Base-by-base conservation (phyloP, 768 basidiomycete species). In the Ephemerocybe angulata region DNA sequence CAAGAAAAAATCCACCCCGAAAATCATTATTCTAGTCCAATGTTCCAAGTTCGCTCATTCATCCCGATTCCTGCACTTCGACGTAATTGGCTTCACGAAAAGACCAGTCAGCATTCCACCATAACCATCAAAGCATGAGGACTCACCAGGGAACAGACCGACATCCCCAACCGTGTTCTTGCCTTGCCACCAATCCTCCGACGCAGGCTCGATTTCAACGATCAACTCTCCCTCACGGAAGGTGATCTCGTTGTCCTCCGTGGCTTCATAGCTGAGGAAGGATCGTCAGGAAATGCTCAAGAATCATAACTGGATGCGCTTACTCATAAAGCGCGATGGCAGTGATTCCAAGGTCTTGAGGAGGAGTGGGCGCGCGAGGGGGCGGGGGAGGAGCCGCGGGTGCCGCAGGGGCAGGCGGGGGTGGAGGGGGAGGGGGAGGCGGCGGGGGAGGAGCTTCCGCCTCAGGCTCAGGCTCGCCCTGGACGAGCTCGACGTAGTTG, bases 141-240 rank as follows among this genome's bases (percentile, higher is more conserved):
- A n/a, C 82, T 40, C 59, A 89, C 87, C 86, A 59, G 90, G 88
- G 81, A 91, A 91, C 63, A 90, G 72, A 21, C 90, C 90, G 47
- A 74, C 63, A 35, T 80, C 71, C 1, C 87, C 87, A 52, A 74
- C 65, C 29, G 65, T 47, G 60, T 82, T 80, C 62, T 71, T 80
- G 3, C 91, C 90, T 58, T 85, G 77, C 91, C 91, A 93, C 92
- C 91, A 93, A 60, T 91, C 91, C n/a, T 92, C 90, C 8, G 83
- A 86, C 5, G 83, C 84, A 51, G 86, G 84, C 63, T 92, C 89
- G 51, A 97, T 89, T 53, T 87, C 77, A 17, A 75, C 77, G 65
- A 97, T 90, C 53, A 75, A 72, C 31, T 94, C 93, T 25, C 90
- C 91, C 67, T 93, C 93, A 28, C 67, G 73, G 80, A 98, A 93